Base-by-base conservation (phyloP, 352 stramenopile species). In the Phytophthora fragariae region DNA sequence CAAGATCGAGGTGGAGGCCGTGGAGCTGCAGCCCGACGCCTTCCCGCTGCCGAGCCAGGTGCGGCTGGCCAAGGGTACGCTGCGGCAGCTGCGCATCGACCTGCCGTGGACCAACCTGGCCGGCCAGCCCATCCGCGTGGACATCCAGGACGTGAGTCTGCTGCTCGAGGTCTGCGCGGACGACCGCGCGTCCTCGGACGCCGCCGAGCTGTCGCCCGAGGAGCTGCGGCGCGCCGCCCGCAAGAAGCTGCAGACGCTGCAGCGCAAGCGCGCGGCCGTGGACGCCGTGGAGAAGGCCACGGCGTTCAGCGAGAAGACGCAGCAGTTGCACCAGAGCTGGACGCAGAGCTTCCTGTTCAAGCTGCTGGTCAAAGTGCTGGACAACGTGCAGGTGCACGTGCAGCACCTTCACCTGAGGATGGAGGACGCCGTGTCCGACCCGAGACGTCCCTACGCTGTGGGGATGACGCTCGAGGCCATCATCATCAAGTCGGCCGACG, bases 341-440 rank as follows among this genome's bases (percentile, higher is more conserved):
- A 93, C 85, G 55, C 82, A 94, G 77, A 92, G 84, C 47, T 87
- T 96, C 56, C 66, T 92, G 2, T 90, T 92, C 67, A 93, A 94
- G 58, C 73, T 96, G 59, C 68, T 94, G 17, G 81, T 91, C 35
- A 96, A 96, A 57, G 76, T 88, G 57, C 81, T 96, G 47, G 89
- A 96, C 73, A 96, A 96, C n/a, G 80, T 96, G 49, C 89, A 96
- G 57, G 70, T 96, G 2, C 83, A 92, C 17, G 78, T 96, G 29
- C 87, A 93, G 70, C 84, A 92, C 64, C 76, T 94, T 27, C 89
- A 96, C 65, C 21, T 94, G 47, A 74, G 89, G 0, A 68, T 96
- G 50, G 89, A 96, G 46, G 89, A 96, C 76, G 33, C 62, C 3
- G 74, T 89, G 12, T 94, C 86, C n/a, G 70, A 82, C 44, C 71